These are phyloP conservation scores for Chionographis japonica DNA, from an alignment of 106 monocot species.

Conservation along the genomic window DNA sequence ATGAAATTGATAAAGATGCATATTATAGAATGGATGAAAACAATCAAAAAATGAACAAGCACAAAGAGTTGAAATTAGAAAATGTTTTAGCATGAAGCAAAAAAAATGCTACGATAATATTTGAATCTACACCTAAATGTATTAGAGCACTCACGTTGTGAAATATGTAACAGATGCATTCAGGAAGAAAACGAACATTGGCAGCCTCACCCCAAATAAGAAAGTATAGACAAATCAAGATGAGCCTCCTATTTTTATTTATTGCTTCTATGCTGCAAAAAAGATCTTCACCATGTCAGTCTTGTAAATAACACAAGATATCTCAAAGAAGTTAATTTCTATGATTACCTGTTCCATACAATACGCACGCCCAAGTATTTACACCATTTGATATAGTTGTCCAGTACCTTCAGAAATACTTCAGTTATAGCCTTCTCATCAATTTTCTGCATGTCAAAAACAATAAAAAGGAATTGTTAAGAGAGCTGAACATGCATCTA, in stretches of 20 bases:
- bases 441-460: constrained; percentile 68
- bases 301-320: background rate
- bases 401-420: constrained; percentile 81
- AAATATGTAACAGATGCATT: constrained; percentile 97
- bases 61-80: too few relatives aligned
- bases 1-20: too few relatives aligned
- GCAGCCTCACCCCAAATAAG: constrained; percentile 99
- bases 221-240: constrained; percentile 86
- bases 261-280: constrained; percentile 75
- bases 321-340: background rate
- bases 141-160: constrained; percentile 67
- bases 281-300: background rate
- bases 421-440: constrained; percentile 81
- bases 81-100: too few relatives aligned
- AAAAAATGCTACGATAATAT: too few relatives aligned
- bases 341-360: constrained; percentile 84
- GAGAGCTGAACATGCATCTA: too few relatives aligned
- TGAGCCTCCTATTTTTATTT: constrained; percentile 71
- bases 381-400: constrained; percentile 96
- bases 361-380: constrained; percentile 69
- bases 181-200: constrained; percentile 97
- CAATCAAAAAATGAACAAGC: too few relatives aligned
- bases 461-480: background rate
- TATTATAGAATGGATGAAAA: too few relatives aligned
- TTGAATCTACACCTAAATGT: too few relatives aligned